Evolutionary conservation across 768 basidiomycete genomes (phyloP), one percentile per base, ranked within the genome.

Genomic region (Leccinum barrowsii): DNA sequence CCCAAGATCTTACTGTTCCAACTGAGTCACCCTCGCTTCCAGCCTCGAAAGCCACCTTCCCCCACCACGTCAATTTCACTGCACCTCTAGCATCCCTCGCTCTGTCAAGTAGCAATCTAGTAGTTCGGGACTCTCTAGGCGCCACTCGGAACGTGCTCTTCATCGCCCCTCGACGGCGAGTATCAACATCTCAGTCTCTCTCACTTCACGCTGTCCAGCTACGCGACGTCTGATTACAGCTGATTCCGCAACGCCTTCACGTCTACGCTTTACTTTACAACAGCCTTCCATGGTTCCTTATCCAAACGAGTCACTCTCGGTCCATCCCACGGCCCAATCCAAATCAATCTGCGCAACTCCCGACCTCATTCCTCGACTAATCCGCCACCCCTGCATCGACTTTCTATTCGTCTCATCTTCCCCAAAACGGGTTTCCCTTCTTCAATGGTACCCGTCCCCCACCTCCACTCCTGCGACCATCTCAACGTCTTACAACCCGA

Each of bases 301-400:
- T 50, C 56, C 64, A 42, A 57, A 56, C 46, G 58, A 54, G 24
- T 26, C 50, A 3, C 37, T 37, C 22, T 22, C 54, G 24, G 10
- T 35, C 42, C 61, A 57, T 56, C 40, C 59, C 34, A 50, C 34
- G 37, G 47, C 49, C 34, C 58, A 60, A 62, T 57, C 55, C 63
- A 58, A 68, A 54, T 22, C 21, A 22, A 22, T 24, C 66, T 74
- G 57, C 71, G 71, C 24, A 77, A 78, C 73, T 19, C 75, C 50
- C 75, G 78, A 44, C 76, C 75, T 50, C 77, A 80, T 46, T 74
- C 80, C 40, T 73, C 82, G 34, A 87, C 88, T 19, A 89, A 86
- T 60, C 86, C 89, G 4, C 85, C 87, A 19, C 73, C 89, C 52
- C 69, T 90, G 44, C 86, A 85, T 67, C 84, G 89, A 46, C 72